Percentiles rank a stretch among this genome's conserved stretches.
Conservation (phyloP, 495 filamentous ascomycete species). For the Annulohypoxylon maeteangense region DNA sequence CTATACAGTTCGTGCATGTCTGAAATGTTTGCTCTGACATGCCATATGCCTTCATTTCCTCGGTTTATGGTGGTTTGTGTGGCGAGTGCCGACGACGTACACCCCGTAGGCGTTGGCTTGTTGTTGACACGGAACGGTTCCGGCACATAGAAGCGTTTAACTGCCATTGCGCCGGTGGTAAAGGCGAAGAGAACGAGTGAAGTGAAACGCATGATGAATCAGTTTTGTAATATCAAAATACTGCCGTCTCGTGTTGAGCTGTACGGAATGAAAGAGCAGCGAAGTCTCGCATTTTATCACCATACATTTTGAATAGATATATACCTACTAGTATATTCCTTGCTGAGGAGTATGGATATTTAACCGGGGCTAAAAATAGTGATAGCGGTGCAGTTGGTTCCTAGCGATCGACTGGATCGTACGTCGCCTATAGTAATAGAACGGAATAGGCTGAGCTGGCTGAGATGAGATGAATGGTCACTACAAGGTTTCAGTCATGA, state of each 20-base stretch:
- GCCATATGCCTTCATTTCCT: constrained; percentile 40
- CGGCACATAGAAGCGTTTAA: constrained; percentile 31
- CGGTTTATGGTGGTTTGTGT: constrained; percentile 39
- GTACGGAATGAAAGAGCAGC: constrained; percentile 4
- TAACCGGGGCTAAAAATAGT: constrained; percentile 31
- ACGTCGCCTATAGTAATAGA: constrained; percentile 4
- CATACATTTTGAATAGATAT: no score
- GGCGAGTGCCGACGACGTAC: constrained; percentile 31
- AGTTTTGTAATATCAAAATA: background rate
- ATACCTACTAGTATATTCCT: constrained; percentile 8
- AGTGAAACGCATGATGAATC: constrained; percentile 21
- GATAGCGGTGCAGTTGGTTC: constrained; percentile 15
- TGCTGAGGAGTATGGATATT: constrained; percentile 25
- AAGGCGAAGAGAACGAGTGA: constrained; percentile 17
- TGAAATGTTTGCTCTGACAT: constrained; percentile 23
- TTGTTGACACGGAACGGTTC: constrained; percentile 32
- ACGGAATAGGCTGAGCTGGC: constrained; percentile 22
- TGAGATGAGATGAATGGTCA: constrained; percentile 9
- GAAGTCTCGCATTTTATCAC: constrained; percentile 11
- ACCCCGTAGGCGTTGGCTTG: constrained; percentile 30
- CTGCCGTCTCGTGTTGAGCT: background rate
- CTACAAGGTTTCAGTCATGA: constrained; percentile 13
- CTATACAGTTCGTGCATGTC: constrained; percentile 32
- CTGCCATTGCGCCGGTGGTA: constrained; percentile 25
- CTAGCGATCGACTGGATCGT: no score